These are phyloP conservation scores for Proteromonas lacertae DNA, from an alignment of 352 stramenopile genomes.

Conservation along the genomic window DNA sequence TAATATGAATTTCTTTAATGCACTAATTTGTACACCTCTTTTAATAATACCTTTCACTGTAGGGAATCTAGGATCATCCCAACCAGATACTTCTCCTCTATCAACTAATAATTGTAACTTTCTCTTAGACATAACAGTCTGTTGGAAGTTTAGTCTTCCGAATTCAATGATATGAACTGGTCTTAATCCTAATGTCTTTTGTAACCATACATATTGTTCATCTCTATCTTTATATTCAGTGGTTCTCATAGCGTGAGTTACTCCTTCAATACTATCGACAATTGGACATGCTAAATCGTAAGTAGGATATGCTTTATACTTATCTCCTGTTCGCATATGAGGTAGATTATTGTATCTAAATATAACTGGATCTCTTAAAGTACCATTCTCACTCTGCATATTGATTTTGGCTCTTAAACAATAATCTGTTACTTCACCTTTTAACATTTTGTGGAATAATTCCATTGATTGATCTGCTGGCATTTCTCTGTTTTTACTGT, in stretches of 20 bases:
- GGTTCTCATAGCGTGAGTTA: conserved; percentile 88
- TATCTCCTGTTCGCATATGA: conserved; percentile 51
- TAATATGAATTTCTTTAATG: conserved; percentile 81
- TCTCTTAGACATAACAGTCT: conserved; percentile 90
- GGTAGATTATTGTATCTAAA: conserved; percentile 32
- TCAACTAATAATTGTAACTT: conserved; percentile 98
- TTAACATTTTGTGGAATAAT: conserved; percentile 81
- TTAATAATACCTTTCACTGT: conserved; percentile 74
- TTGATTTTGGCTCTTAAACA: conserved; percentile 84
- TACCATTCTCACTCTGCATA: conserved; percentile 22
- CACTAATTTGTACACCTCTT: conserved; percentile 66
- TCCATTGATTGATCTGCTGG: conserved; percentile 34
- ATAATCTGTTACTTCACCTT: conserved; percentile 47
- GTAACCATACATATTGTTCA: conserved; percentile 82
- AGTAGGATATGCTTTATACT: conserved; percentile 92
- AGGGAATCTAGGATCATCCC: conserved; percentile 89
- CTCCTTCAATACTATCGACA: conserved; percentile 87
- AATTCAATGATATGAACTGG: conserved; percentile 60
- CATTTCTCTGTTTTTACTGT: conserved; percentile 55
- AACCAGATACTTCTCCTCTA: conserved; percentile 65
- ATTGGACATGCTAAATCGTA: conserved; percentile 98
- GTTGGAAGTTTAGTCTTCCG: conserved; percentile 92
- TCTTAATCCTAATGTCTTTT: conserved; percentile 31
- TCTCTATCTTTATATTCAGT: conserved; percentile 98
- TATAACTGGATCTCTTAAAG: conserved; percentile 24